Evolutionary conservation across 2,329 filamentous ascomycete genomes (phyloP), one percentile per base, ranked within the genome.

Genomic region (Domatiomyces catenatus): DNA sequence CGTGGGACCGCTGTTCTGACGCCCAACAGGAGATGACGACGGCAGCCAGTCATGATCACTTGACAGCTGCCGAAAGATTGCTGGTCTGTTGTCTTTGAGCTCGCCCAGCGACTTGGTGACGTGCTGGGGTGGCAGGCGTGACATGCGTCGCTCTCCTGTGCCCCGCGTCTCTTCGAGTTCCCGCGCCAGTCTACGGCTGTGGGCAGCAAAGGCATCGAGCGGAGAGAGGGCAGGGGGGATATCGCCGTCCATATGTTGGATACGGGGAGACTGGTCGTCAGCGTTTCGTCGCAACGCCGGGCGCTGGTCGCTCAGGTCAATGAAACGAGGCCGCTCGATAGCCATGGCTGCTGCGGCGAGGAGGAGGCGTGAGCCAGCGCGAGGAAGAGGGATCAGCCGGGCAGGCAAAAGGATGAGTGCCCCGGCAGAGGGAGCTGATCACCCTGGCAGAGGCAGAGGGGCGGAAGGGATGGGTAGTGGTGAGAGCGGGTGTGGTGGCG

Each of bases 151-250:
- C 47, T 86, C 88, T 55, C 78, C 77, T 62, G 78, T 81, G 53
- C 69, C 67, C 61, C 79, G 77, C 56, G 79, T 82, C 59, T 92
- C 83, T 65, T 94, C 83, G 54, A 98, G 79, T 67, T 94, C 84
- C 68, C 80, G 85, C 42, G 88, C 88, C 48, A 98, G 76, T 60
- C 93, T 71, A 52, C 90, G 83, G 60, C 89, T 93, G 64, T 96
- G 90, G 55, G 90, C 76, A 19, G 90, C 90, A 64, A 98, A 93
- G 46, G 90, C 90, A 74, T 98, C 92, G 57, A 98, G 77, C 8
- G 92, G 92, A 6, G 92, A 96, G 51, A 96, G 75, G 48, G 92
- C 85, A 4, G 92, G 92, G 18, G 92, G 90, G 1, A 84, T 77
- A 56, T 90, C 85, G 54, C 86, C 86, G 51, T 84, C 83, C 51